Conservation (phyloP, 345 rosid genomes). For the Brassica nigra region DNA sequence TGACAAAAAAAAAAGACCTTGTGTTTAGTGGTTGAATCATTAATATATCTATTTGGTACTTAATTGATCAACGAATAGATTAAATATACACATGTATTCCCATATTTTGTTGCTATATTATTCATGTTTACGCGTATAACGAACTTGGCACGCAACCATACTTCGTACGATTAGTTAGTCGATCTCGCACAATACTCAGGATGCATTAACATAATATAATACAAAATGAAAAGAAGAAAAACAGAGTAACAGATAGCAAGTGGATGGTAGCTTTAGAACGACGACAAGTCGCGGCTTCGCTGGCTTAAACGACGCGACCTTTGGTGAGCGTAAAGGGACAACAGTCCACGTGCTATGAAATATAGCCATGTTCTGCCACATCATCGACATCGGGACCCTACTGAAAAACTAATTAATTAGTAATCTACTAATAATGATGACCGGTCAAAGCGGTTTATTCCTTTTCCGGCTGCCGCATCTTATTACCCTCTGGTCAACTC, state of each 20-base stretch:
- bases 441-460: constrained; percentile 38
- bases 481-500: constrained; percentile 20
- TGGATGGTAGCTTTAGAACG: constrained; percentile 13
- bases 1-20: not conserved
- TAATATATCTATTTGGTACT: constrained; percentile 21
- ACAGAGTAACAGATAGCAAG: not conserved
- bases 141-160: constrained; percentile 7
- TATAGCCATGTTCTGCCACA: constrained; percentile 23
- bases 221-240: not conserved
- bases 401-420: not conserved
- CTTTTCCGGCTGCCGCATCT: constrained; percentile 25
- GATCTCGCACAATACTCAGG: not conserved
- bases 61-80: constrained; percentile 7
- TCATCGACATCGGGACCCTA: not conserved
- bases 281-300: constrained; percentile 31
- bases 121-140: not conserved
- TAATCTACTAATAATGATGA: constrained; percentile 1
- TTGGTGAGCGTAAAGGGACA: constrained; percentile 29
- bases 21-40: constrained; percentile 27
- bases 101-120: constrained; percentile 15
- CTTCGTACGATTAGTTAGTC: not conserved
- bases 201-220: constrained; percentile 5
- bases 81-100: constrained; percentile 18
- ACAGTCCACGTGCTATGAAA: constrained; percentile 21
- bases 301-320: constrained; percentile 27